Evolutionary conservation across 306 rosid genomes (phyloP).

Genomic region (Cicer pinnatifidum): DNA sequence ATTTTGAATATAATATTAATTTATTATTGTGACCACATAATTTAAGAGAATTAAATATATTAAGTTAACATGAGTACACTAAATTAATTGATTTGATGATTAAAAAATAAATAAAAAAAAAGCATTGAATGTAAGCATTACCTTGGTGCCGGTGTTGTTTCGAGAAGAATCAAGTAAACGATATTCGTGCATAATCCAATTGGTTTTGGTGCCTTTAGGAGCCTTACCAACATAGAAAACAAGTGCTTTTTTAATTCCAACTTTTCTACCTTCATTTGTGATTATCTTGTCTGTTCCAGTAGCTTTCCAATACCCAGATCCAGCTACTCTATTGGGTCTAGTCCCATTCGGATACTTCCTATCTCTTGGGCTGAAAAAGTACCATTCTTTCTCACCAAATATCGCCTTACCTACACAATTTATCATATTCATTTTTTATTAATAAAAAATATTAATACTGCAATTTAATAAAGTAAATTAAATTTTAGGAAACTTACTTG

Average conservation of each 20-base stretch:
- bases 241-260: constrained; percentile 87
- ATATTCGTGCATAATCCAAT: constrained; percentile 99
- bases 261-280: constrained; percentile 76
- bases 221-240: constrained; percentile 95
- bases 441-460: no score
- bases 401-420: constrained; percentile 71
- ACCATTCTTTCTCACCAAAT: constrained; percentile 97
- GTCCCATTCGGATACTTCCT: constrained; percentile 93
- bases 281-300: constrained; percentile 91
- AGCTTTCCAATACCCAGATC: constrained; percentile 98
- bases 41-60: no score
- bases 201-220: constrained; percentile 89
- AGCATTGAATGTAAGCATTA: not conserved
- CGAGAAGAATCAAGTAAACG: constrained; percentile 72
- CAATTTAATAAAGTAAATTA: no score
- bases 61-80: no score
- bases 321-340: constrained; percentile 91
- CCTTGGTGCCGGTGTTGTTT: constrained; percentile 72
- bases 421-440: not conserved
- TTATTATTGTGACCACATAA: no score
- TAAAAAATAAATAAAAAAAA: not conserved
- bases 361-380: constrained; percentile 89
- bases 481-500: constrained; percentile 54
- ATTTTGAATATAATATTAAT: no score
- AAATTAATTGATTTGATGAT: no score